Evolutionary conservation across 2,329 filamentous ascomycete species (phyloP), one percentile per base, ranked within the genome.

Genomic region (Fusarium sp.): DNA sequence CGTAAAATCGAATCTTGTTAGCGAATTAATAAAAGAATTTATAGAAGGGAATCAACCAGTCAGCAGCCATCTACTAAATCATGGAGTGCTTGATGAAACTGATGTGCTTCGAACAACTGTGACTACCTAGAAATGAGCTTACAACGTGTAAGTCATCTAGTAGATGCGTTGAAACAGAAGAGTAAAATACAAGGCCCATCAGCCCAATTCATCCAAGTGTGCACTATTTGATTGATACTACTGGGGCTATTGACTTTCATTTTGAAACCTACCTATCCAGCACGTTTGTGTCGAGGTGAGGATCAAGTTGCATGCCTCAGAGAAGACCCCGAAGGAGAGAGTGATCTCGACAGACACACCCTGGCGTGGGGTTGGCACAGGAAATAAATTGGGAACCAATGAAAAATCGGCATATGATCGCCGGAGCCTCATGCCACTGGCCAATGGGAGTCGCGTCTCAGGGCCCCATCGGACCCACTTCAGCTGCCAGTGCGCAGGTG

Each of bases 401-500:
- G 19, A 38, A 7, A 13, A 38, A 6, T 5, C 22, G 13, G 6
- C 19, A 31, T 36, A 9, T 19, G 28, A 36, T 42, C 38, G 19
- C 8, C 29, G 22, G n/a, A 35, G 4, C 6, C 12, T 7, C 6
- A 28, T 6, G 10, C 6, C n/a, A n/a, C 7, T 28, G 31, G 7
- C 60, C 60, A 63, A 58, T 53, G n/a, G 29, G 2, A 15, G 29
- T 7, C 10, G n/a, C 9, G n/a, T 19, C 13, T 32, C 22, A 46
- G 34, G 35, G 19, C 39, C 34, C 40, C 28, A 15, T 11, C 15
- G 32, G 53, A 25, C 44, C 58, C 44, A 39, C 47, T 19, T 26
- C 29, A 58, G 26, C 46, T 63, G 51, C 38, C 38, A 53, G 29
- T 53, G 49, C 38, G 34, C 24, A 44, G 15, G 22, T 26, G 47